phyloP scores from a whole-genome alignment of 352 stramenopile species.

The Thalassiosira mediterranea region DNA sequence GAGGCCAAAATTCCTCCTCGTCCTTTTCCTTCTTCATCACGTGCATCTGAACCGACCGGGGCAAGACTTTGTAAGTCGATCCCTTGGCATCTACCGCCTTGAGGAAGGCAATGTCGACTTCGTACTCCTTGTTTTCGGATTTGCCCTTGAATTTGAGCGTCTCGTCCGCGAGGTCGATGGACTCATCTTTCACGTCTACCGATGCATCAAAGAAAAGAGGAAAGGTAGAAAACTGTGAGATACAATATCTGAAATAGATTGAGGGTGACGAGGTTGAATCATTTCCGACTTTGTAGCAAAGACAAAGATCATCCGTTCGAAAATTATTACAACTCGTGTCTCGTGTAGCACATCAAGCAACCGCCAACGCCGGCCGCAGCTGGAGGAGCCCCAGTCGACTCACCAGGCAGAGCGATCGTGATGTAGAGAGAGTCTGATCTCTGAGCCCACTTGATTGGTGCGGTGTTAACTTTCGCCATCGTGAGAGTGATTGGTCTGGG shows the following conservation, averaged over 20 bases:
- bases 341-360: conserved; percentile 1
- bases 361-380: not conserved
- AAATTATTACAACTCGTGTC: no score
- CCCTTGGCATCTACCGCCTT: conserved; percentile 91
- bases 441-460: conserved; percentile 91
- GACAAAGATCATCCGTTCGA: not conserved
- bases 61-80: conserved; percentile 94
- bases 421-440: conserved; percentile 95
- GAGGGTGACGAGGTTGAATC: not conserved
- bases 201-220: conserved; percentile 1
- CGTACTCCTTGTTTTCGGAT: conserved; percentile 92
- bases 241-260: not conserved
- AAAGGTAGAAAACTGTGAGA: conserved; percentile 1
- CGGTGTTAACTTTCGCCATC: conserved; percentile 57
- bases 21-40: conserved; percentile 93
- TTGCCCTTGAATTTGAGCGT: conserved; percentile 84
- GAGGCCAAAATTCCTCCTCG: conserved; percentile 92
- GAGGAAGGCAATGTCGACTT: conserved; percentile 94
- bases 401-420: conserved; percentile 92
- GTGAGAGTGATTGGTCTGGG: not conserved
- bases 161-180: conserved; percentile 73
- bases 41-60: conserved; percentile 94
- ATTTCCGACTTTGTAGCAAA: not conserved
- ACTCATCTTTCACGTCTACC: conserved; percentile 80
- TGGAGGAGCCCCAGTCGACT: conserved; percentile 41